Conservation (phyloP, 345 rosid genomes). For the Boechera retrofracta region DNA sequence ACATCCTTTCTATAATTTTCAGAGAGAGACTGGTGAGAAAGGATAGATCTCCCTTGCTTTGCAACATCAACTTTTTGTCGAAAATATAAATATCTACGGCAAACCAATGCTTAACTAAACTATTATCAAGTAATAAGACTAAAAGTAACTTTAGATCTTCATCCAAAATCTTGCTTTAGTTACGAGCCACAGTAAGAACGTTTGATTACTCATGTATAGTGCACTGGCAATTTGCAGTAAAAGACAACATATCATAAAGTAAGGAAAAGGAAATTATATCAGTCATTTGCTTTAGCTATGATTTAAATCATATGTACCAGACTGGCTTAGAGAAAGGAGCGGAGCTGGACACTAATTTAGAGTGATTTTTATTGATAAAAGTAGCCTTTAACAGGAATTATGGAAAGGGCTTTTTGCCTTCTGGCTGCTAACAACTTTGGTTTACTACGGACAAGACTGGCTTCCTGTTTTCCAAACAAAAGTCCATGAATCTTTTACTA, state of each 20-base stretch:
- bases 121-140: slow-evolving; percentile 18
- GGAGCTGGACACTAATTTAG: slow-evolving; percentile 39
- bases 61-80: slow-evolving; percentile 26
- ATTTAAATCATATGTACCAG: slow-evolving; percentile 11
- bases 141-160: slow-evolving; percentile 15
- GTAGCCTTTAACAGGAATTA: slow-evolving; percentile 30
- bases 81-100: slow-evolving; percentile 8
- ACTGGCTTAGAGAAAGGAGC: slow-evolving; percentile 25
- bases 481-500: background rate
- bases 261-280: slow-evolving; percentile 9
- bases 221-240: slow-evolving; percentile 30
- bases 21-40: slow-evolving; percentile 34
- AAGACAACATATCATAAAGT: slow-evolving; percentile 22
- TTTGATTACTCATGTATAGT: slow-evolving; percentile 6
- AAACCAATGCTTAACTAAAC: slow-evolving; percentile 7
- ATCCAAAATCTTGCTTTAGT: slow-evolving; percentile 5
- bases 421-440: slow-evolving; percentile 20
- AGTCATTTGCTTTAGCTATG: slow-evolving; percentile 18
- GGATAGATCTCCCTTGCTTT: slow-evolving; percentile 37
- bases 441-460: background rate
- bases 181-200: slow-evolving; percentile 13
- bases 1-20: slow-evolving; percentile 35
- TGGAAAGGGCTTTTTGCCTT: slow-evolving; percentile 3
- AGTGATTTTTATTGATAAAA: slow-evolving; percentile 30
- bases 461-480: slow-evolving; percentile 17